phyloP scores from a whole-genome alignment of 805 yeast genomes.

The Myxozyma sirexii region DNA sequence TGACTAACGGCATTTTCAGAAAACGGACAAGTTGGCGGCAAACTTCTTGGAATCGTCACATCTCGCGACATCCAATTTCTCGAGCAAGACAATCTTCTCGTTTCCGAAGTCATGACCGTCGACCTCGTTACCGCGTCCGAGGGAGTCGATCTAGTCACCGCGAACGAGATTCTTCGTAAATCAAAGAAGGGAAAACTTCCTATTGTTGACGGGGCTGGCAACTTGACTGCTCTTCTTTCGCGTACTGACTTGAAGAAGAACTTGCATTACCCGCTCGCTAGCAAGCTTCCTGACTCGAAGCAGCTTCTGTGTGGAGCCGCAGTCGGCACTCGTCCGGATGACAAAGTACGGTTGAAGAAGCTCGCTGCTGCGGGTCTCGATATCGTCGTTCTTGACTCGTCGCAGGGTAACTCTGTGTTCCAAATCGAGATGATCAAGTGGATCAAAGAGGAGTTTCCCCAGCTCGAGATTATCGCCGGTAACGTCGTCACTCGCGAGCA shows the following conservation, averaged over 20 bases:
- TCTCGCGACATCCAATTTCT: constrained; percentile 97
- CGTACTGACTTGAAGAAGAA: constrained; percentile 97
- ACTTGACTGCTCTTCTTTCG: constrained; percentile 83
- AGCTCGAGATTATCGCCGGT: constrained; percentile 91
- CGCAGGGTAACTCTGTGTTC: constrained; percentile 96
- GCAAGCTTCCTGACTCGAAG: constrained; percentile 89
- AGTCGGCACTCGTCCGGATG: constrained; percentile 90
- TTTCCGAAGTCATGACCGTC: constrained; percentile 84
- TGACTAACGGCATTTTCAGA: constrained; percentile 53
- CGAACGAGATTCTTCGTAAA: constrained; percentile 84
- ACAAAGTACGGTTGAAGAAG: constrained; percentile 77
- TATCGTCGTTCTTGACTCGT: constrained; percentile 92
- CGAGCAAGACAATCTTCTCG: constrained; percentile 64
- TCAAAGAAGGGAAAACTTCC: constrained; percentile 98
- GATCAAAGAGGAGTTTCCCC: constrained; percentile 79
- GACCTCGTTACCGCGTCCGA: constrained; percentile 80
- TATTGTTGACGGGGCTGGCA: constrained; percentile 75
- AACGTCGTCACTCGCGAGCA: constrained; percentile 98
- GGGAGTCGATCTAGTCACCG: constrained; percentile 81
- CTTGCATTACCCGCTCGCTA: constrained; percentile 89
- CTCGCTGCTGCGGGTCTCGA: constrained; percentile 96
- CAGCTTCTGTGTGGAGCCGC: constrained; percentile 99
- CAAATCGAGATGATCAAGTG: constrained; percentile 91
- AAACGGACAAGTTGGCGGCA: constrained; percentile 82
- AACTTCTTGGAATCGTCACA: constrained; percentile 91